phyloP scores from a whole-genome alignment of 1,139 yeast species.

The Candida sp. region DNA sequence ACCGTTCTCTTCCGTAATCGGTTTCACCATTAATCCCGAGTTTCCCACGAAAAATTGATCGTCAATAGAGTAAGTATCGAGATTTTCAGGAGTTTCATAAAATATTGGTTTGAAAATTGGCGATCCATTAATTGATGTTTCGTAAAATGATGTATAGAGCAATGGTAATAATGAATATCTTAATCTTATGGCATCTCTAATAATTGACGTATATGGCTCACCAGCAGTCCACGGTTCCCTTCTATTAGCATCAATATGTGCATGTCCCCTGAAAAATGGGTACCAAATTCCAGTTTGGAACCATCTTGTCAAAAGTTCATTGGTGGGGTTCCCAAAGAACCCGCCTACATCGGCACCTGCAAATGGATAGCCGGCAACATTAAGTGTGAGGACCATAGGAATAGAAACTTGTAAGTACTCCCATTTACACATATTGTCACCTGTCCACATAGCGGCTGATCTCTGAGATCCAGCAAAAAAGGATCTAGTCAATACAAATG shows the following conservation, averaged over 20 bases:
- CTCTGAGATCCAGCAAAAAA: slow-evolving; percentile 91
- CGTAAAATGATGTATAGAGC: slow-evolving; percentile 76
- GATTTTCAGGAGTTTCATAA: slow-evolving; percentile 57
- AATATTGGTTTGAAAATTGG: slow-evolving; percentile 80
- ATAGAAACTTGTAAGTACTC: slow-evolving; percentile 74
- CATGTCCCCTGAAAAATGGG: slow-evolving; percentile 96
- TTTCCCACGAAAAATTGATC: slow-evolving; percentile 81
- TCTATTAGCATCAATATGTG: slow-evolving; percentile 89
- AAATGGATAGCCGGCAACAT: slow-evolving; percentile 86
- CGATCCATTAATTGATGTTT: slow-evolving; percentile 55
- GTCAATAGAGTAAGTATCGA: slow-evolving; percentile 56
- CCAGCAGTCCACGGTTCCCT: slow-evolving; percentile 91
- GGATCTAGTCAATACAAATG: slow-evolving; percentile 86
- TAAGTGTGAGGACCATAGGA: slow-evolving; percentile 84
- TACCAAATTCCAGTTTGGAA: slow-evolving; percentile 95
- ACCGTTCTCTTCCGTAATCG: slow-evolving; percentile 63
- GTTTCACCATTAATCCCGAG: slow-evolving; percentile 75
- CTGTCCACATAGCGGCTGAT: slow-evolving; percentile 96
- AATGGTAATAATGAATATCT: slow-evolving; percentile 78
- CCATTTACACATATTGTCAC: slow-evolving; percentile 95
- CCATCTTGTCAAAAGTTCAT: slow-evolving; percentile 86
- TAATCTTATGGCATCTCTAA: slow-evolving; percentile 66
- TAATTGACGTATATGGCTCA: slow-evolving; percentile 65
- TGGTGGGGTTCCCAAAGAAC: slow-evolving; percentile 84
- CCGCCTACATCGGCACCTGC: slow-evolving; percentile 98